Conservation (phyloP, 2,329 filamentous ascomycete genomes). For the Huntiella decipiens region DNA sequence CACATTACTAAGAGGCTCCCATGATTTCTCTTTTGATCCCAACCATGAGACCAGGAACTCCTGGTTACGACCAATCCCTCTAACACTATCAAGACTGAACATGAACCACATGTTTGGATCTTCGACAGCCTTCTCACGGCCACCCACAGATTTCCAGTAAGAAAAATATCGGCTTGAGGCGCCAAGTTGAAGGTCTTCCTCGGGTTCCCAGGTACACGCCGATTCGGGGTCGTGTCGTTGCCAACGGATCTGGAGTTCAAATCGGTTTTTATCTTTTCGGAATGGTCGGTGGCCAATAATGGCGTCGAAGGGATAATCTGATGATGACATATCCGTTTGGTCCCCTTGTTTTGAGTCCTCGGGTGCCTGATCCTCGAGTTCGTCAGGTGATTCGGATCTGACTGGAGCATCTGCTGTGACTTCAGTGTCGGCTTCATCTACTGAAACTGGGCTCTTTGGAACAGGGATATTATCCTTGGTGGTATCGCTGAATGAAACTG, state of each 20-base stretch:
- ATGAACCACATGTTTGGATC: conserved; percentile 10
- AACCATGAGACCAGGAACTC: conserved; percentile 8
- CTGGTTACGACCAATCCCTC: background rate
- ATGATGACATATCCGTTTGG: no score
- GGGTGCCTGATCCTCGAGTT: no score
- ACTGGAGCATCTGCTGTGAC: no score
- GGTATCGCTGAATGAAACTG: no score
- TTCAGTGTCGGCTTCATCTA: no score
- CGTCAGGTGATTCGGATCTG: no score
- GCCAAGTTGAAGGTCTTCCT: conserved; percentile 9
- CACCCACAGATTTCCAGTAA: conserved; percentile 8
- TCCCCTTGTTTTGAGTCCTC: no score
- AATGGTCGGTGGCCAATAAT: conserved; percentile 3
- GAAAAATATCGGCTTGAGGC: conserved; percentile 5
- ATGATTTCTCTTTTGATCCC: conserved; percentile 8
- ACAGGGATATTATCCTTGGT: no score
- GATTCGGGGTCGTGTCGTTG: background rate
- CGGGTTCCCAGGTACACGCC: conserved; percentile 1
- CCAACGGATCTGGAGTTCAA: conserved; percentile 8
- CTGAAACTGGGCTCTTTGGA: no score
- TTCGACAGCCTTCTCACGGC: conserved; percentile 7
- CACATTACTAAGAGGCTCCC: conserved; percentile 7
- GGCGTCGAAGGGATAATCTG: background rate
- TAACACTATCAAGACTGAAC: conserved; percentile 8
- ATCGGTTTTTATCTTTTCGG: conserved; percentile 3